These are phyloP conservation scores for Chenopodium berlandieri DNA, from an alignment of 148 eudicot genomes.

Conservation along the genomic window DNA sequence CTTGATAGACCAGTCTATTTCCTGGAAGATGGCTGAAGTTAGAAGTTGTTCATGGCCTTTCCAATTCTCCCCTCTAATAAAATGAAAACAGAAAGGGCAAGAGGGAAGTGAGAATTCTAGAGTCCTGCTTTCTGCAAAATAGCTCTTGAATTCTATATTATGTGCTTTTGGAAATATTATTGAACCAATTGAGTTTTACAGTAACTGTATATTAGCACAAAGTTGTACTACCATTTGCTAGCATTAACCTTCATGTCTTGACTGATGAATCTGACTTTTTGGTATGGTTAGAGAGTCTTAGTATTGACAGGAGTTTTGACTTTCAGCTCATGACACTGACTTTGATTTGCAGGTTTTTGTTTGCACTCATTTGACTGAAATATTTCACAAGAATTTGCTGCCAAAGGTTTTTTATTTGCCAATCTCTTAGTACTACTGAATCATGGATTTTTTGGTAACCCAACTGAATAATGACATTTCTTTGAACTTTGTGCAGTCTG, in stretches of 20 bases:
- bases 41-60: not conserved
- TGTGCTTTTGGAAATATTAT: not conserved
- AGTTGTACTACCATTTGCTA: not conserved
- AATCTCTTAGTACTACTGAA: not conserved
- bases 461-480: not conserved
- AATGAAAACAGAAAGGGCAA: too few relatives aligned
- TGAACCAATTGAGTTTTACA: not conserved
- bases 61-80: not conserved
- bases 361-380: conserved; percentile 94
- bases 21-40: not conserved
- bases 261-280: not conserved
- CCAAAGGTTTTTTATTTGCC: conserved; percentile 49
- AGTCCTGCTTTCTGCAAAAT: not conserved
- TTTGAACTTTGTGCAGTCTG: conserved; percentile 44
- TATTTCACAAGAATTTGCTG: conserved; percentile 60
- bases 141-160: not conserved
- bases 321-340: conserved; percentile 8
- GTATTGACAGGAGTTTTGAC: not conserved
- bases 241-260: not conserved
- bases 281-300: not conserved
- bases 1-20: not conserved
- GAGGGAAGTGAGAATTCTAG: not conserved
- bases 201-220: not conserved
- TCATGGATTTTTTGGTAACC: not conserved
- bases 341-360: conserved; percentile 65